A percentile compares a stretch with the other conserved stretches of the same genome.
phyloP scores from a whole-genome alignment of 306 rosid species.

The Lagenaria siceraria region DNA sequence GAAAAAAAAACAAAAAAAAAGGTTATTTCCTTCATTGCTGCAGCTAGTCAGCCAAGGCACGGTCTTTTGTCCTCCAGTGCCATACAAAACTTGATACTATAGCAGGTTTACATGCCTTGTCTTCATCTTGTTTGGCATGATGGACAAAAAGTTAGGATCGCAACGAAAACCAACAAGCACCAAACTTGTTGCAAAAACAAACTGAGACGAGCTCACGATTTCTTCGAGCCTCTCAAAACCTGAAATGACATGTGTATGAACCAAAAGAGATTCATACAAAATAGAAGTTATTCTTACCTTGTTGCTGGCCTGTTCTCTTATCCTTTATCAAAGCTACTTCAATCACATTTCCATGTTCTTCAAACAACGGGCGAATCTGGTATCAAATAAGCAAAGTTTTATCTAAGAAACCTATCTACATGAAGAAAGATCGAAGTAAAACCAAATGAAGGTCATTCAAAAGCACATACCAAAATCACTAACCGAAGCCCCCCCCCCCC shows the following conservation, averaged over 20 bases:
- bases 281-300: constrained; percentile 46
- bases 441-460: neutral
- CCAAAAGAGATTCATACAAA: constrained; percentile 26
- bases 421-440: neutral
- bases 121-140: constrained; percentile 52
- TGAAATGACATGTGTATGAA: constrained; percentile 53
- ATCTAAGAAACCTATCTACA: neutral
- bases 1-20: neutral
- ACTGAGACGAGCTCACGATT: constrained; percentile 74
- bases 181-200: constrained; percentile 70
- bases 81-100: constrained; percentile 43
- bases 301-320: constrained; percentile 89
- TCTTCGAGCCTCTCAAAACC: constrained; percentile 76
- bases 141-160: constrained; percentile 36
- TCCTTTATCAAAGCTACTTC: constrained; percentile 93
- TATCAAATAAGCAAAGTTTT: neutral
- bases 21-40: constrained; percentile 42
- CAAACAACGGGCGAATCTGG: constrained; percentile 83
- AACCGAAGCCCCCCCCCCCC: neutral
- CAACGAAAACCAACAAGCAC: constrained; percentile 73
- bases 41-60: constrained; percentile 57
- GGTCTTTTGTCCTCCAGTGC: constrained; percentile 65
- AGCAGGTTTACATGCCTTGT: constrained; percentile 44
- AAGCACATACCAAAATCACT: neutral
- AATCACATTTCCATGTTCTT: constrained; percentile 79